phyloP scores from a whole-genome alignment of 2,329 filamentous ascomycete species.

The Aspergillus pseudoviridinutans region DNA sequence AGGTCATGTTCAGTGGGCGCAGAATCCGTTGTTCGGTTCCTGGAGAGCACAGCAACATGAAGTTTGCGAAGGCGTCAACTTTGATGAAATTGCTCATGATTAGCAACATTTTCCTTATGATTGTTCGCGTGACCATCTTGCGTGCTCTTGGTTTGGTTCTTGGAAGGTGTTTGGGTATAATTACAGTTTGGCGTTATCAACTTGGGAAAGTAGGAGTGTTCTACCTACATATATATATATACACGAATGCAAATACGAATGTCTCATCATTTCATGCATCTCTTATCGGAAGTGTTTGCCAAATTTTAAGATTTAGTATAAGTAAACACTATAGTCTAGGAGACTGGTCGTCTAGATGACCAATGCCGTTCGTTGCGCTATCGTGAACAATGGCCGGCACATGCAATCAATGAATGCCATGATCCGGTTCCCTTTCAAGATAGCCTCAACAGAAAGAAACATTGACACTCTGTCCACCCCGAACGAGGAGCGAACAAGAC shows the following conservation, averaged over 20 bases:
- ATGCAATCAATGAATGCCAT: background rate
- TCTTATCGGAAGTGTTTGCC: background rate
- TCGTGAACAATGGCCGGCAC: no score
- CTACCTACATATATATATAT: background rate
- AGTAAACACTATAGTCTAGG: background rate
- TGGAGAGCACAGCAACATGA: slow-evolving; percentile 35
- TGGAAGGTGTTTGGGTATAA: background rate
- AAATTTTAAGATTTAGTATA: background rate
- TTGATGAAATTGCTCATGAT: slow-evolving; percentile 23
- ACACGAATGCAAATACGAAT: background rate
- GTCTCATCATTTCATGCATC: background rate
- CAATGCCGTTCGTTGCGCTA: no score
- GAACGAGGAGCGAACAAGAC: background rate
- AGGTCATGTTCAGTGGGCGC: slow-evolving; percentile 27
- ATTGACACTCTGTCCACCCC: background rate
- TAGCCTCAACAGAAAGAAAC: no score
- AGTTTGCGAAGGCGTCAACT: slow-evolving; percentile 36
- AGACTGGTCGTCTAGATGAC: background rate
- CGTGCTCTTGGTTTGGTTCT: background rate
- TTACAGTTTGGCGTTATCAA: slow-evolving; percentile 1
- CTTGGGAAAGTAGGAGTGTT: background rate
- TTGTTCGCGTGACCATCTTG: slow-evolving; percentile 2
- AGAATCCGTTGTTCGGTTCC: slow-evolving; percentile 32
- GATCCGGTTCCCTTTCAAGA: no score
- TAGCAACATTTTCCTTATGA: slow-evolving; percentile 17